Conservation (phyloP, 495 filamentous ascomycete species). For the Annulohypoxylon moriforme region DNA sequence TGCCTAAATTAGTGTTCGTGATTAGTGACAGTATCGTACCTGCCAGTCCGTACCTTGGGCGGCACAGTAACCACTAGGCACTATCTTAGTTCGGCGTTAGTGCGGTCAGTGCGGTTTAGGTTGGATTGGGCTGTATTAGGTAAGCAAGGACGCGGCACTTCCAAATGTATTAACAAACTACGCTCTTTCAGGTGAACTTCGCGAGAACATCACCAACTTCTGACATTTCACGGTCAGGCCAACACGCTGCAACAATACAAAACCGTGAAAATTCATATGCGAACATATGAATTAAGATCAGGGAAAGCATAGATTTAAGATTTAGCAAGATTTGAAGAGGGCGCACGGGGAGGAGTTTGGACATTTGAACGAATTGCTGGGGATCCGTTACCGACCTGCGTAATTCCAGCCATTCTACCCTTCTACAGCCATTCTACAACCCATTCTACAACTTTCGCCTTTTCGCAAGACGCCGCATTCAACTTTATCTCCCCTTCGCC, state of each 20-base stretch:
- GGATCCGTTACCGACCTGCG: constrained; percentile 8
- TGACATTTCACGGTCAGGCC: constrained; percentile 2
- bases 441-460: constrained; percentile 2
- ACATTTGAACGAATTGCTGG: constrained; percentile 10
- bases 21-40: background rate
- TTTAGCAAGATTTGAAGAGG: constrained; percentile 17
- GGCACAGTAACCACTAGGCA: background rate
- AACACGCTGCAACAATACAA: constrained; percentile 20
- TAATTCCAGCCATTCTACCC: constrained; percentile 1
- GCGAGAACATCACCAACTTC: constrained; percentile 40
- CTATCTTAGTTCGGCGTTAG: constrained; percentile 12
- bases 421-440: background rate
- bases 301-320: constrained; percentile 16
- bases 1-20: background rate
- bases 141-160: constrained; percentile 40
- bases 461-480: constrained; percentile 11
- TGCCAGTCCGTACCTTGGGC: background rate
- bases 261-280: constrained; percentile 9
- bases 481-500: background rate
- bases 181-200: constrained; percentile 31
- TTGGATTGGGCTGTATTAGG: constrained; percentile 18
- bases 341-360: constrained; percentile 34
- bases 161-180: constrained; percentile 25
- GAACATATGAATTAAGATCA: constrained; percentile 11
- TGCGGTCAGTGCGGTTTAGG: background rate